phyloP scores from a whole-genome alignment of 495 filamentous ascomycete genomes.

The Entonaema liquescens region DNA sequence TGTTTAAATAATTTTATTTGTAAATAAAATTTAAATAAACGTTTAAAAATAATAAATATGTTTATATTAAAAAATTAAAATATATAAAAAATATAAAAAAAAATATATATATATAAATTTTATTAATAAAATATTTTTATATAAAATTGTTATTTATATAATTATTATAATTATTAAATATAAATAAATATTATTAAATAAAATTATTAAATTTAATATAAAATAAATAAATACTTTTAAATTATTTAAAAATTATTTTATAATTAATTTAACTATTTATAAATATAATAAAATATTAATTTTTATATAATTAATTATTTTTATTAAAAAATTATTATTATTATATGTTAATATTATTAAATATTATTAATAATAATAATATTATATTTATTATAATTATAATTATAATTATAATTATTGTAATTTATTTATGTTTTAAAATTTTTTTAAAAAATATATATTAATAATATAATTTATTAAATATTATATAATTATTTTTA shows the following conservation, averaged over 20 bases:
- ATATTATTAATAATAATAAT: not conserved
- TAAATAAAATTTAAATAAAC: not conserved
- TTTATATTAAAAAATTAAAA: not conserved
- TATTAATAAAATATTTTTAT: not conserved
- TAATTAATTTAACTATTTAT: not conserved
- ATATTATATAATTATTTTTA: not conserved
- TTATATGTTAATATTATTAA: not conserved
- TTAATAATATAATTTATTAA: not conserved
- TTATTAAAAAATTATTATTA: not conserved
- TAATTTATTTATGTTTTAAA: not conserved
- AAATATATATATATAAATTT: not conserved
- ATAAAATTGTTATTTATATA: not conserved
- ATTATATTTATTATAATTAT: not conserved
- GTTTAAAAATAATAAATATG: not conserved
- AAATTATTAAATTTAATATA: not conserved
- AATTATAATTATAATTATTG: not conserved
- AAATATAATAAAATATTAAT: not conserved
- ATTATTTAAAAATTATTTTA: not conserved
- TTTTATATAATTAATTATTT: not conserved
- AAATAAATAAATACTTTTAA: not conserved
- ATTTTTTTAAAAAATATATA: not conserved
- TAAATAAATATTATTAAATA: not conserved
- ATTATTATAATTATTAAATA: not conserved
- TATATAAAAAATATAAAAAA: not conserved
- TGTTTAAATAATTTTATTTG: not conserved